Percentiles rank a stretch among this genome's conserved stretches.
phyloP scores from a whole-genome alignment of 225 moss, liverwort and hornwort species.

The Sphagnum contortum region DNA sequence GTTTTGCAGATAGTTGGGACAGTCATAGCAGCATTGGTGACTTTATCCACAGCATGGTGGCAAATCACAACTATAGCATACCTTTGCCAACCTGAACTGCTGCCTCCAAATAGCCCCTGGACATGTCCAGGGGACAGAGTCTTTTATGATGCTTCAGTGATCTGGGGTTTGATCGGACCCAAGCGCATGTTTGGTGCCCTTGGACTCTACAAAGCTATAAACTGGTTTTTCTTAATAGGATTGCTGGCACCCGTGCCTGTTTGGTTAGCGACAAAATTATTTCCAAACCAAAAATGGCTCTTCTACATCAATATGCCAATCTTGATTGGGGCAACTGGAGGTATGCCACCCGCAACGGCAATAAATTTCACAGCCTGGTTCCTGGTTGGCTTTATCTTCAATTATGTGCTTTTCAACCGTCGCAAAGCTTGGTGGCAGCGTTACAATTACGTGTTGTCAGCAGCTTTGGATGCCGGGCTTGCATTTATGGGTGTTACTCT shows the following conservation, averaged over 20 bases:
- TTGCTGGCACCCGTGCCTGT: slow-evolving; percentile 27
- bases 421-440: slow-evolving; percentile 29
- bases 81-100: slow-evolving; percentile 19
- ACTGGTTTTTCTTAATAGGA: slow-evolving; percentile 40
- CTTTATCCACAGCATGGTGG: slow-evolving; percentile 34
- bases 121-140: slow-evolving; percentile 36
- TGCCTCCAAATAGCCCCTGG: slow-evolving; percentile 35
- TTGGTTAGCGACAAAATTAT: slow-evolving; percentile 15
- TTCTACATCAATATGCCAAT: slow-evolving; percentile 38
- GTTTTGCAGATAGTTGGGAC: slow-evolving; percentile 20
- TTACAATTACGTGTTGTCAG: slow-evolving; percentile 37
- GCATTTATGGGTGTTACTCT: slow-evolving; percentile 42
- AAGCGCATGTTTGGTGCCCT: slow-evolving; percentile 21
- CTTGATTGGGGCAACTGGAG: slow-evolving; percentile 25
- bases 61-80: slow-evolving; percentile 16
- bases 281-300: slow-evolving; percentile 24
- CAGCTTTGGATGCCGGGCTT: slow-evolving; percentile 30
- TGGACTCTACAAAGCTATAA: slow-evolving; percentile 22
- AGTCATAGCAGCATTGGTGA: slow-evolving; percentile 20
- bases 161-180: slow-evolving; percentile 47
- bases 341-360: slow-evolving; percentile 33
- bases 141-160: slow-evolving; percentile 37
- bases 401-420: slow-evolving; percentile 17
- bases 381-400: slow-evolving; percentile 27
- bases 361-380: slow-evolving; percentile 39